Base-by-base conservation (phyloP, 371 early-diverging fungal species). In the Rhizopus delemar region DNA sequence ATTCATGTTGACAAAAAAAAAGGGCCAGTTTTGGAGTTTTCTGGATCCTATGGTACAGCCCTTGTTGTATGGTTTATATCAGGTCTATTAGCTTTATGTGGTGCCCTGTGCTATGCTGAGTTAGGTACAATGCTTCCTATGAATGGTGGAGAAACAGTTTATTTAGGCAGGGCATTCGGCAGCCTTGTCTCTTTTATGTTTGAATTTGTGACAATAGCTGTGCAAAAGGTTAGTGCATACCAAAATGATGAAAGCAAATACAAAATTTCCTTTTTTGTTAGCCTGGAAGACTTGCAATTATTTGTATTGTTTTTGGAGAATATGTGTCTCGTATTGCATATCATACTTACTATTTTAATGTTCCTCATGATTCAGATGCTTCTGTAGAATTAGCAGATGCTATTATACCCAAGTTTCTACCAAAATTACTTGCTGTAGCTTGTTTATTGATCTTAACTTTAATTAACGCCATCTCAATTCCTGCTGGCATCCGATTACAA, bases 51-150 rank as follows among this genome's bases (percentile, higher is more conserved):
- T 11, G 89, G 90, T 5, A 88, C 88, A 62, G 86, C 91, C 28
- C 69, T 94, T 12, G 66, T 93, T 33, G 75, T 93, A 8, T 94
- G 93, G 93, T 73, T 85, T 34, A 66, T 89, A 15, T 89, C 91
- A 15, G 93, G 88, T 5, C 55, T 93, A 46, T 63, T 93, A 51
- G 89, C 92, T 4, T 76, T 90, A 46, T 83, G 85, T 6, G 93
- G 94, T 49, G 88, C 90, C 0, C 76, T 88, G 29, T 88, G 88
- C 53, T 92, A 90, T 68, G 86, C 85, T 9, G 97, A 96, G 71
- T 71, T 96, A 36, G 97, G 96, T 1, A 80, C 94, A 33, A 88
- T 92, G 82, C 80, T 93, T 50, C 94, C 95, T 2, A 89, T 90
- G 66, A 95, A 94, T 57, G 86, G 86, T 29, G 95, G 95, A 8